Conservation (phyloP, 2,329 filamentous ascomycete genomes). For the Verticillium isaacii region DNA sequence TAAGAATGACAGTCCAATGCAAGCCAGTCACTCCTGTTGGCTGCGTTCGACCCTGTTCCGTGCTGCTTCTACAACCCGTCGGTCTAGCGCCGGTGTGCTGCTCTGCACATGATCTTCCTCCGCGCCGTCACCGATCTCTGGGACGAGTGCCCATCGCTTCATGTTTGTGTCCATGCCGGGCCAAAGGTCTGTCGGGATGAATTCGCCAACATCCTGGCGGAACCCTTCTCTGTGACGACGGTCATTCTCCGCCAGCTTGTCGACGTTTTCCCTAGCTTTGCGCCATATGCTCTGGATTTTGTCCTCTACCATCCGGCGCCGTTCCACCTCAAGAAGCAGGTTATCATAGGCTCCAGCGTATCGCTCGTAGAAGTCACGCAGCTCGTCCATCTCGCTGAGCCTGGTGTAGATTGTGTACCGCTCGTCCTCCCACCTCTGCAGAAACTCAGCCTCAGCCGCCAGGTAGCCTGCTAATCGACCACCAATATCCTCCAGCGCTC, state of each 20-base stretch:
- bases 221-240: constrained; percentile 71
- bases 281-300: constrained; percentile 70
- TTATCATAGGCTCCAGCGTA: constrained; percentile 83
- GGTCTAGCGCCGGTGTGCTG: constrained; percentile 23
- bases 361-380: constrained; percentile 79
- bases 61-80: constrained; percentile 22
- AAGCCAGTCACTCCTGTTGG: constrained; percentile 3
- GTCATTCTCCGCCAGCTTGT: constrained; percentile 71
- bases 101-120: constrained; percentile 4
- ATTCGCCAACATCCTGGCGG: constrained; percentile 77
- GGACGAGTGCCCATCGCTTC: constrained; percentile 44
- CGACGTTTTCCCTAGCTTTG: constrained; percentile 72
- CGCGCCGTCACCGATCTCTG: constrained; percentile 20
- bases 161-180: constrained; percentile 63
- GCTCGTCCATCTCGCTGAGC: constrained; percentile 70
- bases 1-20: not conserved
- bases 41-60: constrained; percentile 14
- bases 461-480: constrained; percentile 61
- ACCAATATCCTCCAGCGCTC: constrained; percentile 63
- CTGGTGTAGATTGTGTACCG: constrained; percentile 63
- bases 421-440: constrained; percentile 68
- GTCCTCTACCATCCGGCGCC: constrained; percentile 68
- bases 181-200: constrained; percentile 84
- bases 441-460: constrained; percentile 59
- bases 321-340: constrained; percentile 76